Evolutionary conservation across 345 rosid genomes (phyloP).

Genomic region (Arabis hirsuta): DNA sequence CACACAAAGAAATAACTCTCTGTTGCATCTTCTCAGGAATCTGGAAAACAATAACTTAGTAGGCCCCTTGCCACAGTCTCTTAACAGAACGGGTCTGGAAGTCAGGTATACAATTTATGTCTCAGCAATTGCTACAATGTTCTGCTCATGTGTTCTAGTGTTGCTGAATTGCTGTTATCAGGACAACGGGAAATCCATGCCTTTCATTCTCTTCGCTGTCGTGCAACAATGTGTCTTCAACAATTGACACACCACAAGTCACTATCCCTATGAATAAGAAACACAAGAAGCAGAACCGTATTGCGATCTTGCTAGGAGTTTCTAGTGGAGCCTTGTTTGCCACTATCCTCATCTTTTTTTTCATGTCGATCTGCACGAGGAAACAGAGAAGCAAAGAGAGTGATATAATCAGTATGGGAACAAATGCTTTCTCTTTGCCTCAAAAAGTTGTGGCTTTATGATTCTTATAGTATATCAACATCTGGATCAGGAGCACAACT

Average conservation of each 20-base stretch:
- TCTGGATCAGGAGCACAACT: conserved; percentile 51
- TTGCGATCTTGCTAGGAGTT: conserved; percentile 61
- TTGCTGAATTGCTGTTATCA: conserved; percentile 44
- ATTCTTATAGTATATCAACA: conserved; percentile 21
- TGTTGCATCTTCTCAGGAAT: conserved; percentile 57
- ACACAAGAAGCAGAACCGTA: conserved; percentile 45
- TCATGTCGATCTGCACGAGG: conserved; percentile 48
- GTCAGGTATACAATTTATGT: conserved; percentile 56
- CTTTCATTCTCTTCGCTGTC: conserved; percentile 69
- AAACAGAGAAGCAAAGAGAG: conserved; percentile 51
- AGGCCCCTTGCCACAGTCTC: conserved; percentile 72
- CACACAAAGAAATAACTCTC: neutral
- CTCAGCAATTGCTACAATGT: neutral
- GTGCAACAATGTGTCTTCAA: conserved; percentile 67
- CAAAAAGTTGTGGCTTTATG: neutral
- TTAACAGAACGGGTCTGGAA: conserved; percentile 69
- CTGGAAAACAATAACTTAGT: conserved; percentile 79
- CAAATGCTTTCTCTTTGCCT: conserved; percentile 19
- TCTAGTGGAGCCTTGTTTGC: conserved; percentile 63
- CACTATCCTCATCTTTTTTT: conserved; percentile 48
- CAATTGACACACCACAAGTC: conserved; percentile 79
- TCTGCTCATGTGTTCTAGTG: neutral
- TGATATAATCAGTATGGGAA: conserved; percentile 54
- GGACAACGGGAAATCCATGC: conserved; percentile 80
- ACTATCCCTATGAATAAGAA: conserved; percentile 59